Conservation (phyloP, 495 filamentous ascomycete genomes). For the Talaromyces wortmannii region DNA sequence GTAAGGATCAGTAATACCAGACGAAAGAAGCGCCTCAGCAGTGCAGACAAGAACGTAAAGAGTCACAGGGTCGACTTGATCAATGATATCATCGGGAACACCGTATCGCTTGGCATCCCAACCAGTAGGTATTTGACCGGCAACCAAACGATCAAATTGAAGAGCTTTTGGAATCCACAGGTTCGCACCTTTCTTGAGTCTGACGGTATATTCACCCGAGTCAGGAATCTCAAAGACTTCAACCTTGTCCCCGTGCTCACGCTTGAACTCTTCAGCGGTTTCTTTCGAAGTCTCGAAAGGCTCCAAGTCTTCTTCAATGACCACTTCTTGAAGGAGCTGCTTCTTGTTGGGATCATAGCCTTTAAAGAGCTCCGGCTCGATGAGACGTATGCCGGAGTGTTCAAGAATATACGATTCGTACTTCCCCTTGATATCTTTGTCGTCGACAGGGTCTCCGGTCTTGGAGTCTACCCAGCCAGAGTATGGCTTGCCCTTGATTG, state of each 20-base stretch:
- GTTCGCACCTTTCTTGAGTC: constrained; percentile 87
- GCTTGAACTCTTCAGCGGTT: constrained; percentile 93
- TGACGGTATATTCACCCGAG: constrained; percentile 88
- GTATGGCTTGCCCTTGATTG: constrained; percentile 93
- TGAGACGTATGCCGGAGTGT: constrained; percentile 94
- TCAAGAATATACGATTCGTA: constrained; percentile 96
- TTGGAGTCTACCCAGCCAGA: constrained; percentile 96
- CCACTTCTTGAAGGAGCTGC: constrained; percentile 94
- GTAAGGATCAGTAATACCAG: constrained; percentile 98
- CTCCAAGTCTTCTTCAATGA: constrained; percentile 92
- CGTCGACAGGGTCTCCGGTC: constrained; percentile 89
- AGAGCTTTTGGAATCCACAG: constrained; percentile 95
- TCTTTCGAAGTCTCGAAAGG: constrained; percentile 97
- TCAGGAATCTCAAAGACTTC: constrained; percentile 96
- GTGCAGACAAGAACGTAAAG: constrained; percentile 91
- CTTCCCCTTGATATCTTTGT: constrained; percentile 94
- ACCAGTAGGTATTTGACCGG: constrained; percentile 91
- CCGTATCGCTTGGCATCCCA: constrained; percentile 95
- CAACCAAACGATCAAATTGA: constrained; percentile 92
- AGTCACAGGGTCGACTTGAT: constrained; percentile 93
- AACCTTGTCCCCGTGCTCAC: constrained; percentile 93
- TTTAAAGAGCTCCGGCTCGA: constrained; percentile 94
- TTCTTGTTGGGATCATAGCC: constrained; percentile 99
- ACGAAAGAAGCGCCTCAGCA: constrained; percentile 79
- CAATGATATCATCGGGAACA: constrained; percentile 95